phyloP scores from a whole-genome alignment of 2,329 filamentous ascomycete genomes.

The Claviceps africana region DNA sequence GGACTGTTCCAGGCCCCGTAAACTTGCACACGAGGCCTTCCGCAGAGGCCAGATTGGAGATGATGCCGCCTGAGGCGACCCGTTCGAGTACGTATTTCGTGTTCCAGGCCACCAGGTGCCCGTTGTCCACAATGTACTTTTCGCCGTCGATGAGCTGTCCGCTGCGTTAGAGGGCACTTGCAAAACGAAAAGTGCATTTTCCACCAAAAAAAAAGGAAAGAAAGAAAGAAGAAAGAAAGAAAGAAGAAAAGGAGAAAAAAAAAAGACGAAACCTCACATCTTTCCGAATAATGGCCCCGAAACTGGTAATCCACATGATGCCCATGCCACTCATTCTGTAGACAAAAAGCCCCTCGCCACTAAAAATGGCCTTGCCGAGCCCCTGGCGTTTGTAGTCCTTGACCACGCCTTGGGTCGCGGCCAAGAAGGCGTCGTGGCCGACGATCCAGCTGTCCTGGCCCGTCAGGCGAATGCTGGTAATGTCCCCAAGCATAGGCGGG shows the following conservation, averaged over 20 bases:
- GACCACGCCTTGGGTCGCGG: conserved; percentile 71
- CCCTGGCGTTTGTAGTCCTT: conserved; percentile 81
- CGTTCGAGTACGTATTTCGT: conserved; percentile 86
- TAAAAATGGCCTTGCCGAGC: conserved; percentile 82
- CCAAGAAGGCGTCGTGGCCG: conserved; percentile 75
- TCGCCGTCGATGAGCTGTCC: conserved; percentile 50
- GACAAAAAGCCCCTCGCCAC: conserved; percentile 80
- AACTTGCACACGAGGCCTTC: conserved; percentile 95
- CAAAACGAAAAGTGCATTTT: no score
- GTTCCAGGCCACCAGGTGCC: conserved; percentile 92
- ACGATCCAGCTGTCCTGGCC: conserved; percentile 70
- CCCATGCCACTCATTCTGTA: conserved; percentile 75
- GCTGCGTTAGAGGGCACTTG: background rate
- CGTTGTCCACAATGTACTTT: conserved; percentile 85
- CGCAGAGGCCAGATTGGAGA: conserved; percentile 68
- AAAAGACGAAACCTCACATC: conserved; percentile 42
- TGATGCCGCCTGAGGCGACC: conserved; percentile 77
- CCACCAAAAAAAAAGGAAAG: background rate
- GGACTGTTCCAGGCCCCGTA: conserved; percentile 78
- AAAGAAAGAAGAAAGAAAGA: background rate
- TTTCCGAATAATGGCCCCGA: conserved; percentile 90
- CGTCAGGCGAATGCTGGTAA: conserved; percentile 61
- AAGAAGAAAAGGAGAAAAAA: background rate
- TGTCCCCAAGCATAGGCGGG: conserved; percentile 67
- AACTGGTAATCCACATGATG: conserved; percentile 78